phyloP scores from a whole-genome alignment of 176 grass and related monocot species.

The Typha latifolia region DNA sequence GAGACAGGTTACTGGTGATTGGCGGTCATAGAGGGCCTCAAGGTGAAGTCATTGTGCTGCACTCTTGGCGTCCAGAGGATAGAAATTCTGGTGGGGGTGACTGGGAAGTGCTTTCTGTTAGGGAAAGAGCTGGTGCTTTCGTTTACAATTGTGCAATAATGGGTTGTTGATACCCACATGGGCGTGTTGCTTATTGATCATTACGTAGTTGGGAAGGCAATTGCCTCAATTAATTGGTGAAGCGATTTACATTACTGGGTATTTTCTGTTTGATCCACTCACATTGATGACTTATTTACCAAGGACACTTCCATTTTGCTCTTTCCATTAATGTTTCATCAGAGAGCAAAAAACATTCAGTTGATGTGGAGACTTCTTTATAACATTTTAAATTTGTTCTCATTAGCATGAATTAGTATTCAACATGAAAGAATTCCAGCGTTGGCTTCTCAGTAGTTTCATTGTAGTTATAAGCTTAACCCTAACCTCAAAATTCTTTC shows the following conservation, averaged over 20 bases:
- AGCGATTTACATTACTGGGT: constrained; percentile 13
- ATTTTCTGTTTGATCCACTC: constrained; percentile 3
- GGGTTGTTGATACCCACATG: constrained; percentile 54
- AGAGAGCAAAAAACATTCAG: not conserved
- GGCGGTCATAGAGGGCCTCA: constrained; percentile 50
- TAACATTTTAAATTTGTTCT: not conserved
- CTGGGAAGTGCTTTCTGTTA: constrained; percentile 78
- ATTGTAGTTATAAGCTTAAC: not conserved
- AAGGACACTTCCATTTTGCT: constrained; percentile 6
- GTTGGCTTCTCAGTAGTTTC: not conserved
- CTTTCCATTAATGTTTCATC: constrained; percentile 16
- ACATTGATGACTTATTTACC: constrained; percentile 1
- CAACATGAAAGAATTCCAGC: not conserved
- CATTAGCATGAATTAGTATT: not conserved
- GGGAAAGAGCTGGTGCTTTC: constrained; percentile 58
- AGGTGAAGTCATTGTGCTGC: constrained; percentile 67
- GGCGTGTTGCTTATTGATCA: not conserved
- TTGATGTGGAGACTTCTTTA: constrained; percentile 8
- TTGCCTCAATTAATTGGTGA: constrained; percentile 8
- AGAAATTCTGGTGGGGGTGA: constrained; percentile 27
- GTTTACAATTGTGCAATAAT: constrained; percentile 95
- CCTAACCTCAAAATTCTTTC: not conserved
- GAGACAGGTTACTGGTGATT: constrained; percentile 63
- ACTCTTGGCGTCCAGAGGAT: constrained; percentile 71
- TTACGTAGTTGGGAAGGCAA: not conserved